phyloP scores from a whole-genome alignment of 768 basidiomycete species.

The Amanita pallidorosea region DNA sequence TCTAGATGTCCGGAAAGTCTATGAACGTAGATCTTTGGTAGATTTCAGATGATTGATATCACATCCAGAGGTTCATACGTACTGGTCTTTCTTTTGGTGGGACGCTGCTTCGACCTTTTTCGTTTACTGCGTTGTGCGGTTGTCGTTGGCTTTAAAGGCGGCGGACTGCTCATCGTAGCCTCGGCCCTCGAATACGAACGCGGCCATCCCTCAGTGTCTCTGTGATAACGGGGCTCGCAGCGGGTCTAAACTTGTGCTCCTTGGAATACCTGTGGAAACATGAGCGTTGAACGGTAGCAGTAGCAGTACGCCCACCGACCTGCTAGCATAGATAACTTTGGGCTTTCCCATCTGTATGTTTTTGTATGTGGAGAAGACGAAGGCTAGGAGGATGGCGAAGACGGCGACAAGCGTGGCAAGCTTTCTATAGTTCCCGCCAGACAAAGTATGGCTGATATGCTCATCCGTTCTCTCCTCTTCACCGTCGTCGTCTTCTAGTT shows the following conservation, averaged over 20 bases:
- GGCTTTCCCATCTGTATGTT: background rate
- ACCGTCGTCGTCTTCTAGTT: background rate
- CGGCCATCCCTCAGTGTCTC: conserved; percentile 66
- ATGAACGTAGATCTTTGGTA: too few species aligned
- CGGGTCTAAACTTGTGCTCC: conserved; percentile 72
- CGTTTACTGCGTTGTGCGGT: conserved; percentile 13
- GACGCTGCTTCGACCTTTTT: conserved; percentile 3
- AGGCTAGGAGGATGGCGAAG: background rate
- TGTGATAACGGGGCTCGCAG: conserved; percentile 76
- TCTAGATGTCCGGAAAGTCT: too few species aligned
- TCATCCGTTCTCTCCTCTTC: background rate
- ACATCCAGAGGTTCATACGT: background rate
- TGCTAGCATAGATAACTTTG: conserved; percentile 2
- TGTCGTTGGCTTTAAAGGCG: conserved; percentile 14
- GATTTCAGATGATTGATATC: background rate
- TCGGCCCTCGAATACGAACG: conserved; percentile 53
- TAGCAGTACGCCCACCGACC: background rate
- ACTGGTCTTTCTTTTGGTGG: background rate
- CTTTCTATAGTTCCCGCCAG: background rate
- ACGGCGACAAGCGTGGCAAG: background rate
- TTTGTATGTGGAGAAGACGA: conserved; percentile 3
- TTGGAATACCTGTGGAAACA: conserved; percentile 56
- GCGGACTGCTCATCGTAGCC: conserved; percentile 20
- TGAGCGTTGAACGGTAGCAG: too few species aligned
- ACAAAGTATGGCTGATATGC: too few species aligned